Evolutionary conservation across 1,139 yeast species (phyloP).

Genomic region (Magnusiomyces fungicola): DNA sequence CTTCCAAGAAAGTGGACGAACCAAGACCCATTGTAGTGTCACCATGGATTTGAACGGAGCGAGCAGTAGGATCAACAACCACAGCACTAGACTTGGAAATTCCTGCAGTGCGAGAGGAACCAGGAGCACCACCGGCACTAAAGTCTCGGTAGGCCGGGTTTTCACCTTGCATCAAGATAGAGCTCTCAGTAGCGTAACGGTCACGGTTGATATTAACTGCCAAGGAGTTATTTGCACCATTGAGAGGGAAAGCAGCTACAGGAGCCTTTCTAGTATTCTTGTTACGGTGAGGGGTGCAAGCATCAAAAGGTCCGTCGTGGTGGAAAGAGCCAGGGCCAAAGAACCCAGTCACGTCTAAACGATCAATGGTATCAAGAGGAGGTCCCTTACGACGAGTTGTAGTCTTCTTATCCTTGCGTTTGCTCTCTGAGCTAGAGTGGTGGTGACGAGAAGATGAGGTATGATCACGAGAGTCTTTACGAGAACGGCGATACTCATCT

Average conservation of each 20-base stretch:
- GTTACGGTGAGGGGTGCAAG: slow-evolving; percentile 94
- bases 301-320: slow-evolving; percentile 98
- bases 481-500: not conserved
- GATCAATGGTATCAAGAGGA: slow-evolving; percentile 80
- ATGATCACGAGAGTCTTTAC: not conserved
- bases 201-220: slow-evolving; percentile 38
- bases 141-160: slow-evolving; percentile 29
- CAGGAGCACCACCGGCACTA: slow-evolving; percentile 10
- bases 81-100: slow-evolving; percentile 11
- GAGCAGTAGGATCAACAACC: slow-evolving; percentile 58
- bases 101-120: slow-evolving; percentile 7
- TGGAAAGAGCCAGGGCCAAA: slow-evolving; percentile 86
- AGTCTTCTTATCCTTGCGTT: slow-evolving; percentile 8
- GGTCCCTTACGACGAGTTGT: slow-evolving; percentile 33
- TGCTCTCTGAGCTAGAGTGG: not conserved
- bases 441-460: slow-evolving; percentile 1
- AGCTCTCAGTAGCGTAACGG: slow-evolving; percentile 34
- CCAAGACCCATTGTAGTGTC: slow-evolving; percentile 82
- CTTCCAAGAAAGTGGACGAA: slow-evolving; percentile 83
- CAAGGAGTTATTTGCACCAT: slow-evolving; percentile 87
- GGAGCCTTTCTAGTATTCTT: slow-evolving; percentile 71
- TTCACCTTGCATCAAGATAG: slow-evolving; percentile 28
- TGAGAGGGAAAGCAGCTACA: slow-evolving; percentile 88
- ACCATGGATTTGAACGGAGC: slow-evolving; percentile 76
- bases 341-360: slow-evolving; percentile 88